phyloP scores from a whole-genome alignment of 768 basidiomycete genomes.

The Russula sp. region DNA sequence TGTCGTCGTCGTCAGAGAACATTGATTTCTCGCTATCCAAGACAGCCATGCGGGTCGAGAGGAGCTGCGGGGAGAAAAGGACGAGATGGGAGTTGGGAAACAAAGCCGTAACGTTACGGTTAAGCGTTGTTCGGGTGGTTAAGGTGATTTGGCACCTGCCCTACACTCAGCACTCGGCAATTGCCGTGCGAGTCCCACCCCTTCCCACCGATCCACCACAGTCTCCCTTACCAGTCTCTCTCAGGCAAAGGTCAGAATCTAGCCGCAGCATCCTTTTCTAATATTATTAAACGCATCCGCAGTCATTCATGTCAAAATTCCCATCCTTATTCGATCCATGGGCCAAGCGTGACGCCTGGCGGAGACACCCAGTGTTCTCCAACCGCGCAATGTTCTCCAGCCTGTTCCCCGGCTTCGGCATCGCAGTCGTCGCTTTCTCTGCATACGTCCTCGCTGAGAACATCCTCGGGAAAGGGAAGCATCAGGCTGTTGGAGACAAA shows the following conservation, averaged over 20 bases:
- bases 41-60: conserved; percentile 9
- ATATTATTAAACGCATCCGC: background rate
- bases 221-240: conserved; percentile 6
- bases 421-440: conserved; percentile 88
- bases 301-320: conserved; percentile 34
- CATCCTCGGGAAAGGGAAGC: conserved; percentile 37
- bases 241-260: background rate
- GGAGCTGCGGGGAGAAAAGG: conserved; percentile 6
- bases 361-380: conserved; percentile 85
- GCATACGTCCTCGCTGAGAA: conserved; percentile 88
- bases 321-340: conserved; percentile 91
- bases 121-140: conserved; percentile 28
- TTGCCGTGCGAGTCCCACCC: background rate
- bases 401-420: conserved; percentile 93
- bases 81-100: conserved; percentile 22
- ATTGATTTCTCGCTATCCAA: conserved; percentile 43
- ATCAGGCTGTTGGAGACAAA: conserved; percentile 23
- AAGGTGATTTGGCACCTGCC: conserved; percentile 49
- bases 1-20: conserved; percentile 57
- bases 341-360: conserved; percentile 92
- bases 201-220: background rate
- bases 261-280: background rate
- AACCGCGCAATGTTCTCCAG: conserved; percentile 84
- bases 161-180: conserved; percentile 43
- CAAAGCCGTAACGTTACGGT: conserved; percentile 28